Evolutionary conservation across 495 filamentous ascomycete species (phyloP), one percentile per base, ranked within the genome.

Genomic region (Astrocystis sublimbata): DNA sequence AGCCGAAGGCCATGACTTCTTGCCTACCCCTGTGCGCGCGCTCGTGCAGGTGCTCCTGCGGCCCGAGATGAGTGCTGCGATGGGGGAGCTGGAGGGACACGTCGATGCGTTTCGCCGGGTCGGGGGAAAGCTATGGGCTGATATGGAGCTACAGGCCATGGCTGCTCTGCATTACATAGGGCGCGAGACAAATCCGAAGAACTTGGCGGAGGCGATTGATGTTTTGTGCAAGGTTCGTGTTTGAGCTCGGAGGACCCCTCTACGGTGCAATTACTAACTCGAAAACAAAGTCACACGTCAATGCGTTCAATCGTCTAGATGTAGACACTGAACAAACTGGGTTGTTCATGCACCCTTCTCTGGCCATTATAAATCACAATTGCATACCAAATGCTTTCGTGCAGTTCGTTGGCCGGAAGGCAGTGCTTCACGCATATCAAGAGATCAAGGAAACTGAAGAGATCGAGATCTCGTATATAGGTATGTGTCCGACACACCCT

Each of bases 351-450:
- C 75, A 81, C 52, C 68, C 79, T 4, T 69, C 60, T 6, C 65
- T 84, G 24, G 76, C 83, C 23, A 78, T 82, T 72, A 62, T 78
- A 6, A 84, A 85, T 58, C 83, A 85, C 62, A 83, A 81, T 2
- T 85, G 83, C 47, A 63, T 76, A 6, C 81, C 81, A 9, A 85
- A 82, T 52, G 80, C 81, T 0, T 75, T 73, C 36, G 73, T 85
- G 26, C 67, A 72, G 26, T 83, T 83, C 45, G 60, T 76, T 40
- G 76, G 76, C 24, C 67, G 79, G n/a, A 71, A 60, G 1, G 75
- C 78, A 3, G 60, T 74, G 23, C 63, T 85, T 21, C 69, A 74
- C 30, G 77, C 81, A 0, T 65, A 71, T 17, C 62, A 50, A 30
- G 60, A 68, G 9, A 80, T 85, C 9, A 64, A 76, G 17, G 65